Conservation (phyloP, 257 asterid genomes). For the Plantago major region DNA sequence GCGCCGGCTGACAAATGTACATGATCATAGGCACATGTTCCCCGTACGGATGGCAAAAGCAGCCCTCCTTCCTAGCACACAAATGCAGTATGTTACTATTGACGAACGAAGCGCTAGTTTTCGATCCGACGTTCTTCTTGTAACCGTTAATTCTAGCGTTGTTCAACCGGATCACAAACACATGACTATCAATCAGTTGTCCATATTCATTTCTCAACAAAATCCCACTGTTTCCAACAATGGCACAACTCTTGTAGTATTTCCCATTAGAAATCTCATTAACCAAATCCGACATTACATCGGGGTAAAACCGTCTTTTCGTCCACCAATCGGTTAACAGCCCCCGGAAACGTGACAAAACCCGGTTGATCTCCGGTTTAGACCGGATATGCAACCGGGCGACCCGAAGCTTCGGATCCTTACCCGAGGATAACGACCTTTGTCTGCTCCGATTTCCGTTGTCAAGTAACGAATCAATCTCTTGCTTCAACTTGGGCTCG, state of each 20-base stretch:
- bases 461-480: constrained; percentile 62
- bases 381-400: constrained; percentile 52
- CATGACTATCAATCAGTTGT: constrained; percentile 59
- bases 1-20: constrained; percentile 89
- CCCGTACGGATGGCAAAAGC: constrained; percentile 93
- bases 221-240: constrained; percentile 94
- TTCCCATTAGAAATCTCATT: constrained; percentile 22
- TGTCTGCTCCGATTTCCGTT: constrained; percentile 60
- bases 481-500: constrained; percentile 64
- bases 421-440: constrained; percentile 71
- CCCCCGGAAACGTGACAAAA: constrained; percentile 65
- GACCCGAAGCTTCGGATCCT: constrained; percentile 38
- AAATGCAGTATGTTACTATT: constrained; percentile 77
- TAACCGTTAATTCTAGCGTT: constrained; percentile 57
- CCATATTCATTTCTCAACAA: constrained; percentile 57
- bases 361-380: constrained; percentile 50
- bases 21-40: constrained; percentile 53
- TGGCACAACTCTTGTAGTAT: constrained; percentile 67
- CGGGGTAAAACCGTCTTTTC: constrained; percentile 43
- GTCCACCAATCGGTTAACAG: constrained; percentile 64
- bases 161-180: constrained; percentile 72
- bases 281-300: constrained; percentile 47
- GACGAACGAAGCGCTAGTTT: constrained; percentile 70
- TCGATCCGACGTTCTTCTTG: constrained; percentile 62
- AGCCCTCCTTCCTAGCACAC: constrained; percentile 69